Percentiles rank a stretch among this genome's conserved stretches.
These are phyloP conservation scores for Euphorbia schlechtendalii DNA, from an alignment of 441 rosid genomes.

Conservation along the genomic window DNA sequence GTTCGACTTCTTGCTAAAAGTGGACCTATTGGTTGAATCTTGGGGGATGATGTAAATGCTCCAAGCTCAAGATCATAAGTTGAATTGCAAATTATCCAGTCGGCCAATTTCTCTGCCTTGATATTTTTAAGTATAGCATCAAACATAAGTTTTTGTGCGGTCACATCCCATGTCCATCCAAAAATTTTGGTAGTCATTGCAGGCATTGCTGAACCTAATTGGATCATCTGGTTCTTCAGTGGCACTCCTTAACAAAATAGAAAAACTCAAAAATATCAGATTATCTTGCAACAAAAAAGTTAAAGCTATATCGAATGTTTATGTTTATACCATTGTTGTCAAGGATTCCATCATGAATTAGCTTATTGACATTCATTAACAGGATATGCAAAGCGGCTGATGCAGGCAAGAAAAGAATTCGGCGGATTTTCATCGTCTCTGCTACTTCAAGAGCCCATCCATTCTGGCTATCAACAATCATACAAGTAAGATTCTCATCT, in stretches of 20 bases:
- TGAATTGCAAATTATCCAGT: constrained; percentile 43
- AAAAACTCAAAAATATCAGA: background rate
- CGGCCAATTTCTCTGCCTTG: constrained; percentile 12
- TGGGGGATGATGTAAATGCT: no score
- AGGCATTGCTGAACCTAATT: constrained; percentile 37
- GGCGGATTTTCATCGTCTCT: constrained; percentile 32
- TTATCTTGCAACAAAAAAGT: background rate
- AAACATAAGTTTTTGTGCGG: constrained; percentile 27
- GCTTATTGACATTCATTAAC: constrained; percentile 25
- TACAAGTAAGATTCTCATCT: constrained; percentile 17
- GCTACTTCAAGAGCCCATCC: constrained; percentile 36
- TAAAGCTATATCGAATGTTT: background rate
- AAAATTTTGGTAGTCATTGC: constrained; percentile 28
- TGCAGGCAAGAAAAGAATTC: constrained; percentile 46
- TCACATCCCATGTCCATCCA: constrained; percentile 28
- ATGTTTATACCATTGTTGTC: constrained; percentile 31
- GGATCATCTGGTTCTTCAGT: constrained; percentile 18
- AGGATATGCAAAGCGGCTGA: constrained; percentile 38
- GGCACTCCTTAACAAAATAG: constrained; percentile 28
- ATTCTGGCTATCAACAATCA: constrained; percentile 26
- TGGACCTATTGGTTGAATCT: no score
- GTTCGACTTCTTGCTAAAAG: no score
- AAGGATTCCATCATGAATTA: constrained; percentile 42
- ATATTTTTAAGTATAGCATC: constrained; percentile 11
- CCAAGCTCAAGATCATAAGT: constrained; percentile 31